These are phyloP conservation scores for Balamuthia mandrillaris DNA, from an alignment of 208 protist genomes.

Conservation along the genomic window DNA sequence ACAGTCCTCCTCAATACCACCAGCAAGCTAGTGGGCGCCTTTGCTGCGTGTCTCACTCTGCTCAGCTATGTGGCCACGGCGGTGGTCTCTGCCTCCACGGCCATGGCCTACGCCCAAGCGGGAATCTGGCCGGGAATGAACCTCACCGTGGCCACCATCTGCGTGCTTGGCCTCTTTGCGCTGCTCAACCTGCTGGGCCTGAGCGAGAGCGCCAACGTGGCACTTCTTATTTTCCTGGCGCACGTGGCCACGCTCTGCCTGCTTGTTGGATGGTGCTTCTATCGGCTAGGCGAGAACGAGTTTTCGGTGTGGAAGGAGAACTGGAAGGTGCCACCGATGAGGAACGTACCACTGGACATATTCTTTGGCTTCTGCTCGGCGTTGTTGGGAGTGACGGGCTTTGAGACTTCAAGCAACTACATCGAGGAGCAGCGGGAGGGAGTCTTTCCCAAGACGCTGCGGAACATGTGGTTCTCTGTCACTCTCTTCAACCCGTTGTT, in stretches of 20 bases:
- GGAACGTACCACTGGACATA: constrained; percentile 50
- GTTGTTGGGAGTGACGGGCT: constrained; percentile 80
- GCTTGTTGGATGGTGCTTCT: constrained; percentile 40
- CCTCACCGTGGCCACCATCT: constrained; percentile 57
- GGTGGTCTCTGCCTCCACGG: constrained; percentile 54
- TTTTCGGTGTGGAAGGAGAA: constrained; percentile 41
- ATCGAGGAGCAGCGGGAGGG: constrained; percentile 79
- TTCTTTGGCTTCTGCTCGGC: constrained; percentile 78
- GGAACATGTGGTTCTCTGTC: constrained; percentile 78
- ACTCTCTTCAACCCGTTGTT: constrained; percentile 74
- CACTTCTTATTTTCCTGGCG: constrained; percentile 71
- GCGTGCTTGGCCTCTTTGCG: constrained; percentile 70
- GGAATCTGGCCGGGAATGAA: background rate
- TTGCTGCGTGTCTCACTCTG: constrained; percentile 70
- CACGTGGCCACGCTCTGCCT: constrained; percentile 68
- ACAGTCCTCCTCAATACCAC: constrained; percentile 78
- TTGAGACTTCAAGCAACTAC: constrained; percentile 81
- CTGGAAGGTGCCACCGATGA: constrained; percentile 36
- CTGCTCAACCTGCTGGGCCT: constrained; percentile 70
- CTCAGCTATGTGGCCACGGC: constrained; percentile 78
- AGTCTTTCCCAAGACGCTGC: constrained; percentile 73
- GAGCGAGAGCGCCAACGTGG: constrained; percentile 71
- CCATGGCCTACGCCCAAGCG: constrained; percentile 64
- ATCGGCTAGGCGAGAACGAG: background rate
- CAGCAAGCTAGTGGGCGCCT: constrained; percentile 67